phyloP scores from a whole-genome alignment of 2,329 filamentous ascomycete genomes.

The Alternaria sp. region DNA sequence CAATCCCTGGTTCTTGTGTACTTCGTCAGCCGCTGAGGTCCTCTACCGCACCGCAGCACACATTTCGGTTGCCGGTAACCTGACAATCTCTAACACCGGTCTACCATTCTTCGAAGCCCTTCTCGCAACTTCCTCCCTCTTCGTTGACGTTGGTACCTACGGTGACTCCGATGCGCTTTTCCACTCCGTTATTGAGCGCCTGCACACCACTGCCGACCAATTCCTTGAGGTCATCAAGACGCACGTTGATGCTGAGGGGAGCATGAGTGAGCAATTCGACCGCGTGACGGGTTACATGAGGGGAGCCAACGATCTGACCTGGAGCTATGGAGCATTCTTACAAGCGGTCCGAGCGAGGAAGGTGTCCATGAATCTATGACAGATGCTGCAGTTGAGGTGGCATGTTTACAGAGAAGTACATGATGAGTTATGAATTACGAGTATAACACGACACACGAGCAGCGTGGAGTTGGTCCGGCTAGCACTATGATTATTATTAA shows the following conservation, averaged over 20 bases:
- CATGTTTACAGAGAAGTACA: not conserved
- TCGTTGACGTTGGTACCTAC: slow-evolving; percentile 32
- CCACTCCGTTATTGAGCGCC: slow-evolving; percentile 36
- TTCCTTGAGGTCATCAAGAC: slow-evolving; percentile 50
- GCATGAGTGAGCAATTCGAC: slow-evolving; percentile 55
- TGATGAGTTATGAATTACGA: slow-evolving; percentile 18
- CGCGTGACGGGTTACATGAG: slow-evolving; percentile 47
- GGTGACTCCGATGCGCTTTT: slow-evolving; percentile 34
- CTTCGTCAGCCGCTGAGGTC: slow-evolving; percentile 48
- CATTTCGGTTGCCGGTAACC: slow-evolving; percentile 28
- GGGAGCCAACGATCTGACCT: slow-evolving; percentile 53
- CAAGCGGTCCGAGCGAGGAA: slow-evolving; percentile 47
- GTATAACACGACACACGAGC: not conserved
- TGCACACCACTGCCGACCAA: slow-evolving; percentile 48
- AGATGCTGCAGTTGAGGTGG: not conserved
- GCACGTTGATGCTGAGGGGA: slow-evolving; percentile 48
- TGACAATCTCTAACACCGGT: slow-evolving; percentile 40
- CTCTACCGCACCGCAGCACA: slow-evolving; percentile 47
- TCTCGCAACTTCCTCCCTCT: slow-evolving; percentile 33
- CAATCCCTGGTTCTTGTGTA: slow-evolving; percentile 55
- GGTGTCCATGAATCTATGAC: slow-evolving; percentile 10
- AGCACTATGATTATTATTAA: not conserved
- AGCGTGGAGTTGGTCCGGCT: not conserved
- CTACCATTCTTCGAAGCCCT: slow-evolving; percentile 49
- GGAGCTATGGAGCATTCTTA: slow-evolving; percentile 54